Evolutionary conservation across 225 moss, liverwort and hornwort species (phyloP).

Genomic region (Marchantia polymorpha): DNA sequence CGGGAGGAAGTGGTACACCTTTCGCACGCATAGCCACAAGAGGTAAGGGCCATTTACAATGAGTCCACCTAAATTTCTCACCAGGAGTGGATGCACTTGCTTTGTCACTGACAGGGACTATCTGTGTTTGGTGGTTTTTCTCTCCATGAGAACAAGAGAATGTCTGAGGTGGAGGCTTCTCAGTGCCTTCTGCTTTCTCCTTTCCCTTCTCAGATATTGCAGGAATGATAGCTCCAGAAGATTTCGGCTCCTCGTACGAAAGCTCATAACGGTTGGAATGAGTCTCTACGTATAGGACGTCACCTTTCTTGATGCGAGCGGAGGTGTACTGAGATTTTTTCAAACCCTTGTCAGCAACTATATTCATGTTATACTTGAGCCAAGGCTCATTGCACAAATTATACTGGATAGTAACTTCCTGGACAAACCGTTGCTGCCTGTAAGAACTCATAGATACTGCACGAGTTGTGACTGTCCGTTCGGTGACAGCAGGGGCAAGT

Average conservation of each 20-base stretch:
- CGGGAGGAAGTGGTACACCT: conserved; percentile 75
- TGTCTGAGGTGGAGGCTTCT: conserved; percentile 51
- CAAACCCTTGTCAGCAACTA: conserved; percentile 89
- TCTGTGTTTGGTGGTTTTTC: conserved; percentile 58
- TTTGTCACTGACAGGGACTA: conserved; percentile 50
- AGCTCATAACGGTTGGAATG: conserved; percentile 59
- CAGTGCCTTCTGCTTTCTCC: conserved; percentile 58
- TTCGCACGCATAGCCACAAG: conserved; percentile 67
- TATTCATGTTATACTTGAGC: conserved; percentile 95
- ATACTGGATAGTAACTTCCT: conserved; percentile 95
- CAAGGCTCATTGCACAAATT: conserved; percentile 98
- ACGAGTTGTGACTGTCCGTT: conserved; percentile 93
- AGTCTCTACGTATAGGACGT: conserved; percentile 91
- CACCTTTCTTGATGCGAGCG: conserved; percentile 89
- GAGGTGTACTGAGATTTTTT: conserved; percentile 95
- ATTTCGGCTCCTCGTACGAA: conserved; percentile 36
- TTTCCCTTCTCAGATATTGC: conserved; percentile 63
- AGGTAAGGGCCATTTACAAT: conserved; percentile 71
- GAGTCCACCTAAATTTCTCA: conserved; percentile 78
- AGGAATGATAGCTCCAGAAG: conserved; percentile 10
- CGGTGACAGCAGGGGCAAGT: conserved; percentile 81
- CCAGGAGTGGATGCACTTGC: conserved; percentile 42
- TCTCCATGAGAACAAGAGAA: conserved; percentile 46
- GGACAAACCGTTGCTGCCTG: conserved; percentile 80
- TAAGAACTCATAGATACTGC: conserved; percentile 92